These are phyloP conservation scores for Coelastrella sp. DNA, from an alignment of 139 green algal species.

Conservation along the genomic window DNA sequence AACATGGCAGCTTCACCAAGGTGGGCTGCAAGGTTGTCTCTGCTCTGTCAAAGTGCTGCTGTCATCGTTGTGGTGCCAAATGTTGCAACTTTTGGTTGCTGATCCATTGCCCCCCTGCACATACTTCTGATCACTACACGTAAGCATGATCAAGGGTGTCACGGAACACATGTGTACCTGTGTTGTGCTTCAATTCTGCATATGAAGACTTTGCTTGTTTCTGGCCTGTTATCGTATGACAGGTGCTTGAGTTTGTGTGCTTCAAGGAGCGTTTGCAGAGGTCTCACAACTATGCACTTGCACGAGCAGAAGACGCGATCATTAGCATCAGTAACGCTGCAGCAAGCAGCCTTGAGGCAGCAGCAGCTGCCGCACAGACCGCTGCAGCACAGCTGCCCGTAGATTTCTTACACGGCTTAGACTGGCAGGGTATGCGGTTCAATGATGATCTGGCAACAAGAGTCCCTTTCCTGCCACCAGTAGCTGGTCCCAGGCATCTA, in stretches of 20 bases:
- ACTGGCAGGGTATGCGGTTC: conserved; percentile 58
- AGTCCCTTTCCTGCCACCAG: conserved; percentile 76
- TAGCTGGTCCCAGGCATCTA: not conserved
- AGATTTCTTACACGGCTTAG: not conserved
- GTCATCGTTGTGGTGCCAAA: too few species aligned
- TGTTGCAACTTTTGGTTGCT: too few species aligned
- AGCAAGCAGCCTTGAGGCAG: not conserved
- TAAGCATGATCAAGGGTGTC: too few species aligned
- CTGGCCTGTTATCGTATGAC: conserved; percentile 11
- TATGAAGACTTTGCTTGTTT: not conserved
- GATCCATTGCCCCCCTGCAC: too few species aligned
- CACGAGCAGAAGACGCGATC: conserved; percentile 49
- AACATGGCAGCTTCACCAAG: conserved; percentile 83
- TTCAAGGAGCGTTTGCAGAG: conserved; percentile 80
- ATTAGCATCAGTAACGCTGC: conserved; percentile 5
- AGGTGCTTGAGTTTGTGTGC: conserved; percentile 87
- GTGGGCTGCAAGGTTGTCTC: conserved; percentile 52
- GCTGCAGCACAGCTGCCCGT: not conserved
- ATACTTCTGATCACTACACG: too few species aligned
- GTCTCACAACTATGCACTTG: conserved; percentile 66
- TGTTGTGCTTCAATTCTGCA: too few species aligned
- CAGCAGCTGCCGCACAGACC: not conserved
- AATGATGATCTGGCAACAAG: conserved; percentile 81
- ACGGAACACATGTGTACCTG: too few species aligned
- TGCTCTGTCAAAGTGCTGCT: too few species aligned